Base-by-base conservation (phyloP, 805 yeast species). In the Pichia sporocuriosa region DNA sequence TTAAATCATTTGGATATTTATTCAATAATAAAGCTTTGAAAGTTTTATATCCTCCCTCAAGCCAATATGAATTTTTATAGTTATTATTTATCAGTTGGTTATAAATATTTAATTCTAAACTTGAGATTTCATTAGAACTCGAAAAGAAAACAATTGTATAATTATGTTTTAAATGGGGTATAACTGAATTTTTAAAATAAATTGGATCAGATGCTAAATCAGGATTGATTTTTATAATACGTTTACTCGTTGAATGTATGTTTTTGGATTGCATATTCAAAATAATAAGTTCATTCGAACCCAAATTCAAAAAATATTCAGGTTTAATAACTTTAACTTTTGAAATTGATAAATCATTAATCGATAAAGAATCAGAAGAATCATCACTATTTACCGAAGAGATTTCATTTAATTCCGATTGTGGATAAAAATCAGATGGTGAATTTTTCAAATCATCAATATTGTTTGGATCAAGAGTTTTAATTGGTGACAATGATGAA, bases 11-110 rank as follows among this genome's bases (percentile, higher is more conserved):
- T n/a, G n/a, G n/a, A n/a, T n/a, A n/a, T n/a, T n/a, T n/a, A n/a
- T n/a, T n/a, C 11, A 21, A 16, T n/a, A 19, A 40, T 10, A 25
- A 25, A 28, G 16, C 5, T 25, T 42, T 42, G 10, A 47, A 47
- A 4, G 45, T 21, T 9, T 38, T 19, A 13, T 37, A 44, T 1
- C 77, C 77, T 20, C 77, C 77, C 17, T 63, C 51, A 22, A 73
- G 46, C 27, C 53, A 47, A 23, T 32, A 47, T 3, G 29, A 13
- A 35, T 42, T 26, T 24, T 37, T 13, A 28, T 42, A 44, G 20
- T 26, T n/a, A 22, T 26, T 17, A n/a, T 20, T 20, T 2, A 13
- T 11, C n/a, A 46, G 11, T 10, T 26, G 27, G 5, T 24, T 37
- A 10, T 29, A 38, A 9, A 37, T 16, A n/a, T 16, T 31, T n/a